Evolutionary conservation across 176 grass and related monocot species (phyloP), one percentile per base, ranked within the genome.

Genomic region (Lolium rigidum): DNA sequence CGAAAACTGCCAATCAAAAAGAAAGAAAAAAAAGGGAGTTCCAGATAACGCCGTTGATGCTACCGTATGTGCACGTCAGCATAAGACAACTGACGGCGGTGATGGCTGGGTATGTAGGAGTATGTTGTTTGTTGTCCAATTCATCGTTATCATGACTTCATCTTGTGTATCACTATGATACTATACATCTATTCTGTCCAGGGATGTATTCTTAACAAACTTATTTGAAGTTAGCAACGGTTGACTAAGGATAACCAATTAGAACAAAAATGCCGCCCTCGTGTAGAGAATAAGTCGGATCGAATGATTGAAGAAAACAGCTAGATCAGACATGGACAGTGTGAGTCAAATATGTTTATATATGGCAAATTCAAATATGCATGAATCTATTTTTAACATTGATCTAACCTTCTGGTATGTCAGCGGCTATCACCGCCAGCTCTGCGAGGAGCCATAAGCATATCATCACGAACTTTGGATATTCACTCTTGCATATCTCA

Each of bases 371-470:
- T 43, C 41, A 43, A 43, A 54, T 54, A 17, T 17, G 51, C 51
- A 54, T 54, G 51, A 17, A 15, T 4, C 51, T 5, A 1, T 17
- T 54, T 54, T 54, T 6, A 17, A 54, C 16, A 6, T 17, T 14
- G 17, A 56, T 82, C 88, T 81, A 25, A 94, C 90, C 95, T 94
- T 97, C 92, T 38, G 90, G 94, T 8, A 97, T 97, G 77, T 97
- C 90, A 20, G 94, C 94, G 47, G 92, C 92, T 8, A 97, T 94
- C 39, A 97, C 92, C 10, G 94, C 92, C 4, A 97, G 2, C 77
- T 97, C 94, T 1, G 92, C 88, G 9, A 92, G 82, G 10, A 94
- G 25, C 90, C 92, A 97, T 4, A 94, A 60, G 37, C 83, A 97
- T 18, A 92, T 79, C 17, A 22, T 92, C 22, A 97, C 84, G 20